These are phyloP conservation scores for Tothia fuscella DNA, from an alignment of 2,329 filamentous ascomycete genomes.

Conservation along the genomic window DNA sequence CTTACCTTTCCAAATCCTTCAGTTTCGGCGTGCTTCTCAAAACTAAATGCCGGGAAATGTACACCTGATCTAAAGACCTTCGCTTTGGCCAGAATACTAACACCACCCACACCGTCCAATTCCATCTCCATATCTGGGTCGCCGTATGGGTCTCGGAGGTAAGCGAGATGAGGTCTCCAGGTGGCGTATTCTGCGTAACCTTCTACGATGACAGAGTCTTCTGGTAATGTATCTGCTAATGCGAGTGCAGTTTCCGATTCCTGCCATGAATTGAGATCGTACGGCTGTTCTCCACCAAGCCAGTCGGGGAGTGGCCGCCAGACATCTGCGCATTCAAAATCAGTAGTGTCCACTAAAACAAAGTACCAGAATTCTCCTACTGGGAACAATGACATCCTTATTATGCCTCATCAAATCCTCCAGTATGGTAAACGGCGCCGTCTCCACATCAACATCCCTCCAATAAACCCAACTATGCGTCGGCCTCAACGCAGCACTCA, in stretches of 20 bases:
- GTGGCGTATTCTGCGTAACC: conserved; percentile 98
- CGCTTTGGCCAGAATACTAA: conserved; percentile 93
- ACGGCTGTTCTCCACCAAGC: conserved; percentile 96
- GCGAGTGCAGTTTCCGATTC: conserved; percentile 94
- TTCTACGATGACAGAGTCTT: conserved; percentile 97
- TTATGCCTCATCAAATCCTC: conserved; percentile 98
- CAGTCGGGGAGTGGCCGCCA: conserved; percentile 98
- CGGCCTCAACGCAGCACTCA: conserved; percentile 83
- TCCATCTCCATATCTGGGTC: conserved; percentile 99
- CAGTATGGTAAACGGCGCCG: conserved; percentile 88
- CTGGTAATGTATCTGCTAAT: conserved; percentile 86
- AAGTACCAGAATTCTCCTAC: conserved; percentile 45
- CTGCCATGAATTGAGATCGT: conserved; percentile 98
- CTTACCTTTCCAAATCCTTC: conserved; percentile 95
- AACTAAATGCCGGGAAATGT: conserved; percentile 96
- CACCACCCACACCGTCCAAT: conserved; percentile 92
- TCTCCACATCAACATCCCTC: conserved; percentile 97
- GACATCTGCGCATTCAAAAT: conserved; percentile 43
- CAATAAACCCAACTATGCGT: conserved; percentile 99
- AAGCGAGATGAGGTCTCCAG: conserved; percentile 93
- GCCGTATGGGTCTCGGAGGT: conserved; percentile 89
- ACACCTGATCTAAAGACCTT: conserved; percentile 89
- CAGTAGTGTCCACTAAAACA: conserved; percentile 2
- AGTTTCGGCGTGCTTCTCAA: conserved; percentile 96
- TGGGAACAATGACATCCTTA: conserved; percentile 96